phyloP scores from a whole-genome alignment of 2,329 filamentous ascomycete species.

The Macrophomina phaseolina region DNA sequence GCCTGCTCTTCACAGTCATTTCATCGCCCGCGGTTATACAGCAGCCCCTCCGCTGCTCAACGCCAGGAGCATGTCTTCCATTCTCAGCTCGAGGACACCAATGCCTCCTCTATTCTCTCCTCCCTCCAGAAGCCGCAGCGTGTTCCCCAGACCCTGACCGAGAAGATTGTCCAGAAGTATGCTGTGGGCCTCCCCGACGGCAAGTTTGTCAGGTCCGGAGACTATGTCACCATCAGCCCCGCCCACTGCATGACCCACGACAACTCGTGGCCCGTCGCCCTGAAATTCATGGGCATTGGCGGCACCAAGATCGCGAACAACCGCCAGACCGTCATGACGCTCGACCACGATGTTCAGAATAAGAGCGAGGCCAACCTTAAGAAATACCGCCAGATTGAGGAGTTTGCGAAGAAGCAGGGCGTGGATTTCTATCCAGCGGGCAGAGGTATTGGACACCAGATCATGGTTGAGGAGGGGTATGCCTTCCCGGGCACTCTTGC shows the following conservation, averaged over 20 bases:
- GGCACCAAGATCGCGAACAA: constrained; percentile 74
- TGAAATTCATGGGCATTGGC: constrained; percentile 84
- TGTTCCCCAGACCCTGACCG: constrained; percentile 79
- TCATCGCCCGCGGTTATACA: constrained; percentile 31
- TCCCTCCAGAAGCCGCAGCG: constrained; percentile 56
- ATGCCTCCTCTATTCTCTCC: constrained; percentile 74
- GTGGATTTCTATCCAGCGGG: constrained; percentile 79
- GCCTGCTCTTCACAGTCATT: constrained; percentile 5
- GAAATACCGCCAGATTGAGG: constrained; percentile 82
- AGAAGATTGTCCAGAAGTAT: constrained; percentile 89
- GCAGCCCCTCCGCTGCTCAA: constrained; percentile 37
- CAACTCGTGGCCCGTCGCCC: constrained; percentile 76
- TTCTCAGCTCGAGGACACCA: constrained; percentile 64
- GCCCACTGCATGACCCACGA: constrained; percentile 85
- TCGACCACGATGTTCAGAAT: constrained; percentile 91
- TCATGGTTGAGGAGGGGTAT: constrained; percentile 85
- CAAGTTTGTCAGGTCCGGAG: constrained; percentile 77
- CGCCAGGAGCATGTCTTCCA: constrained; percentile 57
- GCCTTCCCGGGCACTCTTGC: constrained; percentile 84
- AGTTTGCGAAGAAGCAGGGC: constrained; percentile 79
- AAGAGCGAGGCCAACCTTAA: constrained; percentile 76
- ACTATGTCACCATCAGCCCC: constrained; percentile 80
- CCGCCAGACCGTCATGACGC: constrained; percentile 77
- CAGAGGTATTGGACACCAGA: constrained; percentile 85
- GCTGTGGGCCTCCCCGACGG: constrained; percentile 75